phyloP scores from a whole-genome alignment of 768 basidiomycete genomes.

The Suillus variegatus region DNA sequence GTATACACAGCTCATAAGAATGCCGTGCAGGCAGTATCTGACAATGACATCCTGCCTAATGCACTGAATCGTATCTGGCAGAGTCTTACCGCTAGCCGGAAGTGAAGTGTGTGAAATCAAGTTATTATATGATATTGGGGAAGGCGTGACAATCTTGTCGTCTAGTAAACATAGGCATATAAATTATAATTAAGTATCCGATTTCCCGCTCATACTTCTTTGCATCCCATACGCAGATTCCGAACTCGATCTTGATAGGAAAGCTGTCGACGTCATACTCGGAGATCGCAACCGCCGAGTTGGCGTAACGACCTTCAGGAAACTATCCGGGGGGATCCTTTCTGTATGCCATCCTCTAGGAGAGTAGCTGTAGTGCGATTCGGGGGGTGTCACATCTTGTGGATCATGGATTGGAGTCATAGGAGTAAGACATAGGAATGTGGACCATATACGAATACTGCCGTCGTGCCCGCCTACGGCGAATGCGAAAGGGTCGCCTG shows the following conservation, averaged over 20 bases:
- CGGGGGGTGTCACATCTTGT: neutral
- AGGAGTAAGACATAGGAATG: conserved; percentile 15
- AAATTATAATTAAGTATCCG: conserved; percentile 1
- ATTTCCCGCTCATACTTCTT: neutral
- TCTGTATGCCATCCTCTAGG: conserved; percentile 1
- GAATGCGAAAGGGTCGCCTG: conserved; percentile 50
- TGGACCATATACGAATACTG: conserved; percentile 71
- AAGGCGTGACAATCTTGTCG: neutral
- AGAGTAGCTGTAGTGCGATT: conserved; percentile 11
- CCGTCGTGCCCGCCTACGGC: conserved; percentile 81
- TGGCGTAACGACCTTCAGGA: neutral
- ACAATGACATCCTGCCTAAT: neutral
- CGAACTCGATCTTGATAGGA: neutral
- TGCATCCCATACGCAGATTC: neutral
- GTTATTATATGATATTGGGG: neutral
- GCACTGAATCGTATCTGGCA: neutral
- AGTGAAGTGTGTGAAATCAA: neutral
- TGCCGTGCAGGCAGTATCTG: neutral
- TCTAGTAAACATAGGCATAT: neutral
- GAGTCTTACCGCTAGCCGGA: neutral
- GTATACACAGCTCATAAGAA: neutral
- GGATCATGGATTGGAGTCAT: neutral
- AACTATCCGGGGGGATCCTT: neutral
- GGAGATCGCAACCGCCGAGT: neutral
- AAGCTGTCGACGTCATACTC: conserved; percentile 5